Evolutionary conservation across 2,329 filamentous ascomycete species (phyloP).

Genomic region (Colletotrichum euphorbiae): DNA sequence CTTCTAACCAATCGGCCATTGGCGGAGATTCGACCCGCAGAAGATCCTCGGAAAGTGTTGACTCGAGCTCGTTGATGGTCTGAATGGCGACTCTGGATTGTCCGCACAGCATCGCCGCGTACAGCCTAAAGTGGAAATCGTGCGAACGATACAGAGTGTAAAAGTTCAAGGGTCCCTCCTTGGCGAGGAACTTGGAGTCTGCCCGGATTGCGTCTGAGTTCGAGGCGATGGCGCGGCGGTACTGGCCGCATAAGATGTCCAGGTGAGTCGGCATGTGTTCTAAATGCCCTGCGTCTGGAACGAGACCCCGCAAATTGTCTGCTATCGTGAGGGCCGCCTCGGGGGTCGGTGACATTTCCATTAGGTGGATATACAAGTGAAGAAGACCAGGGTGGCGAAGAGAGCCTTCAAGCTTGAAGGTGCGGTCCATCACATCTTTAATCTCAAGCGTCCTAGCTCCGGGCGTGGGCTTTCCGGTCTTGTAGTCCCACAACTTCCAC

Average conservation of each 20-base stretch:
- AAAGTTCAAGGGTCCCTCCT: constrained; percentile 74
- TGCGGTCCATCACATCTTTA: constrained; percentile 53
- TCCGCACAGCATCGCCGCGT: constrained; percentile 82
- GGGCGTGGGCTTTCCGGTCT: constrained; percentile 44
- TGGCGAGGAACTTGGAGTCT: constrained; percentile 73
- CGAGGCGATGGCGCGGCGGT: constrained; percentile 72
- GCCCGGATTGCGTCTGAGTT: constrained; percentile 75
- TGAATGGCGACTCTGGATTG: constrained; percentile 72
- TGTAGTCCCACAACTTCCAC: constrained; percentile 58
- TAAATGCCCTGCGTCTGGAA: constrained; percentile 77
- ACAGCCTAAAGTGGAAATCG: constrained; percentile 80
- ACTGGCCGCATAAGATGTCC: constrained; percentile 79
- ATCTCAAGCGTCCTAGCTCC: constrained; percentile 43
- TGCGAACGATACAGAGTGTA: constrained; percentile 83
- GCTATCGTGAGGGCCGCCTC: constrained; percentile 72
- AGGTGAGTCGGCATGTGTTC: constrained; percentile 84
- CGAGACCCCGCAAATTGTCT: constrained; percentile 71
- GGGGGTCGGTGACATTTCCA: constrained; percentile 79
- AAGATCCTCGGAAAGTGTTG: constrained; percentile 70
- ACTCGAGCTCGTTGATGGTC: constrained; percentile 69
- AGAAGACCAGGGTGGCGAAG: constrained; percentile 75
- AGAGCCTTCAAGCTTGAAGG: constrained; percentile 62
- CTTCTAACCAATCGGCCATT: constrained; percentile 85
- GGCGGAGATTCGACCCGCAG: constrained; percentile 74
- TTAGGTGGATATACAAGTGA: constrained; percentile 81